Conservation (phyloP, 2,329 filamentous ascomycete genomes). For the Nigrograna mackinnonii region DNA sequence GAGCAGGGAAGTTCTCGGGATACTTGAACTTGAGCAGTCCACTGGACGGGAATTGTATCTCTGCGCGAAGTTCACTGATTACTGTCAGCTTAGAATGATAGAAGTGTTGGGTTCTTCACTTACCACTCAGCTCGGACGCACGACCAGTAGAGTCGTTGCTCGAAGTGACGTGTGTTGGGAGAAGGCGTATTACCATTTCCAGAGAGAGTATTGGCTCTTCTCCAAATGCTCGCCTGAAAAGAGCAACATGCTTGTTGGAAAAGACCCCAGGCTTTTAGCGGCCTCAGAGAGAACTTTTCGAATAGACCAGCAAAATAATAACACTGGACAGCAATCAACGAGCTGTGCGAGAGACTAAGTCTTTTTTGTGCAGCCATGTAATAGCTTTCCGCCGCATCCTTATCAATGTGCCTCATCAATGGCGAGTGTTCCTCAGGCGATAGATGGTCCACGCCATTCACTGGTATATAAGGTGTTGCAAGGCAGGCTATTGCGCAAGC, state of each 20-base stretch:
- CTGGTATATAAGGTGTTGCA: too few relatives aligned
- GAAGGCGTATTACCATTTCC: too few relatives aligned
- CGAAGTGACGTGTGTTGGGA: too few relatives aligned
- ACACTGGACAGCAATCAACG: constrained; percentile 32
- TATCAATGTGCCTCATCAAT: too few relatives aligned
- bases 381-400: constrained; percentile 29
- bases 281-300: constrained; percentile 37
- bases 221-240: constrained; percentile 16
- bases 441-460: too few relatives aligned
- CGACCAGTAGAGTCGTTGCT: constrained; percentile 37
- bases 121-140: constrained; percentile 38
- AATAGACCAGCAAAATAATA: constrained; percentile 36
- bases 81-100: background rate
- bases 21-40: constrained; percentile 25
- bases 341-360: constrained; percentile 28
- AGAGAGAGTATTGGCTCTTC: constrained; percentile 16
- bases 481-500: too few relatives aligned
- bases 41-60: constrained; percentile 16
- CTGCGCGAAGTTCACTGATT: constrained; percentile 16
- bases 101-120: too few relatives aligned
- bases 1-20: constrained; percentile 33
- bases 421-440: too few relatives aligned
- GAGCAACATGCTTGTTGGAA: constrained; percentile 35
- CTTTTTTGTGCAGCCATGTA: constrained; percentile 35
- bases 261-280: constrained; percentile 31